A percentile compares a stretch with the other conserved stretches of the same genome.
Evolutionary conservation across 2,329 filamentous ascomycete species (phyloP).

Genomic region (Atkinsonella hypoxylon): DNA sequence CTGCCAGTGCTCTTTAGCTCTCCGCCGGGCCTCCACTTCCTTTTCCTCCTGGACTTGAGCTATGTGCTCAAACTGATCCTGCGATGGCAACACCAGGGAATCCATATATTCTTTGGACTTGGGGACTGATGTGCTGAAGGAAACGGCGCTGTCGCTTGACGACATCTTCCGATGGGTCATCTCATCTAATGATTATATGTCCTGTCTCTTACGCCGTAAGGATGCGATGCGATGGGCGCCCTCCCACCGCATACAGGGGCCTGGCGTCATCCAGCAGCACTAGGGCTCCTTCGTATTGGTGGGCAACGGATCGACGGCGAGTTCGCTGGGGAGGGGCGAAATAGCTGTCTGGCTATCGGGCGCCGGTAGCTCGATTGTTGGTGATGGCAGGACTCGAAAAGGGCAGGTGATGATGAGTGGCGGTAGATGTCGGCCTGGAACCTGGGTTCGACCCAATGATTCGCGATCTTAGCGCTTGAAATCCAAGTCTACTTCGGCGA

Average conservation of each 20-base stretch:
- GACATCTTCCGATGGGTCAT: slow-evolving; percentile 1
- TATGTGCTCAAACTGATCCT: slow-evolving; percentile 35
- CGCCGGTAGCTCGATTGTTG: not conserved
- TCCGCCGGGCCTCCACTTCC: slow-evolving; percentile 31
- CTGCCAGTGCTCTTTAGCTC: slow-evolving; percentile 21
- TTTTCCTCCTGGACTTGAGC: slow-evolving; percentile 34
- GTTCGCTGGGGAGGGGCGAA: not conserved
- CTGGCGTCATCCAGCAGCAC: not conserved
- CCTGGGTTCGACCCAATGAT: not conserved
- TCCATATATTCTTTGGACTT: slow-evolving; percentile 36
- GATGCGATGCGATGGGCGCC: not conserved
- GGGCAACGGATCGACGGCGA: not conserved
- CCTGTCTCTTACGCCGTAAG: not conserved
- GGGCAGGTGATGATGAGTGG: not conserved
- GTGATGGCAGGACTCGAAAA: not conserved
- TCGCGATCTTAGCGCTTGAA: not conserved
- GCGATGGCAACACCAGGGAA: slow-evolving; percentile 34
- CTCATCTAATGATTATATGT: not conserved
- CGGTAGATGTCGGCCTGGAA: not conserved
- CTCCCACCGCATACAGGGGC: not conserved
- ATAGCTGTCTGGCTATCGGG: not conserved
- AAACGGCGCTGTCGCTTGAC: slow-evolving; percentile 6
- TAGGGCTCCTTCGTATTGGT: not conserved
- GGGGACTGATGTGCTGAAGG: slow-evolving; percentile 6
- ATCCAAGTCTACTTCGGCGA: not conserved